These are phyloP conservation scores for Aspergillus taichungensis DNA, from an alignment of 495 filamentous ascomycete genomes.

Conservation along the genomic window DNA sequence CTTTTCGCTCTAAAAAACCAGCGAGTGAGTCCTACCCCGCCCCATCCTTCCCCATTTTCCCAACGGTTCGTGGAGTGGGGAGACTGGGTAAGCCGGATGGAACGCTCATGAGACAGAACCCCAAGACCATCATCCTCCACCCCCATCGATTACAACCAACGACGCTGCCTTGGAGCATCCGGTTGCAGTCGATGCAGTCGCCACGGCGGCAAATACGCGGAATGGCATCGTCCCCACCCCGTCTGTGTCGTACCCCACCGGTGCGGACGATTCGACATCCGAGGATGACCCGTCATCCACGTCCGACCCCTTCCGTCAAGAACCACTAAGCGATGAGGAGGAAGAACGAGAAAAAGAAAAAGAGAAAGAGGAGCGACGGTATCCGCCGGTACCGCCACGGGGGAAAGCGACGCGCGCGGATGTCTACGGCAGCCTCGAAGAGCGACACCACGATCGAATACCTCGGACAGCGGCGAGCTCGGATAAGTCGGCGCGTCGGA, in stretches of 20 bases:
- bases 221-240: slow-evolving; percentile 1
- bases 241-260: neutral
- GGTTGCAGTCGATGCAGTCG: too few relatives aligned
- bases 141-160: neutral
- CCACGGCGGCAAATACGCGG: neutral
- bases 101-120: slow-evolving; percentile 3
- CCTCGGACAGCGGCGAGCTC: neutral
- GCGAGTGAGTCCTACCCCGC: slow-evolving; percentile 22
- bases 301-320: slow-evolving; percentile 9
- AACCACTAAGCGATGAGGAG: slow-evolving; percentile 8
- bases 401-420: neutral
- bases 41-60: slow-evolving; percentile 7
- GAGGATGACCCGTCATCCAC: slow-evolving; percentile 6
- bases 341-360: slow-evolving; percentile 3
- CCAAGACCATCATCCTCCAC: slow-evolving; percentile 6
- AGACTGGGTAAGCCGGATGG: too few relatives aligned
- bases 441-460: slow-evolving; percentile 2
- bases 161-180: neutral
- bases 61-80: too few relatives aligned
- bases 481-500: neutral
- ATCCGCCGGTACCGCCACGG: neutral
- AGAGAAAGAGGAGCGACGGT: neutral
- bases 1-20: slow-evolving; percentile 42
- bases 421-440: neutral
- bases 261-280: slow-evolving; percentile 3